phyloP scores from a whole-genome alignment of 164 flowering plant species.

The Vitis amurensis region DNA sequence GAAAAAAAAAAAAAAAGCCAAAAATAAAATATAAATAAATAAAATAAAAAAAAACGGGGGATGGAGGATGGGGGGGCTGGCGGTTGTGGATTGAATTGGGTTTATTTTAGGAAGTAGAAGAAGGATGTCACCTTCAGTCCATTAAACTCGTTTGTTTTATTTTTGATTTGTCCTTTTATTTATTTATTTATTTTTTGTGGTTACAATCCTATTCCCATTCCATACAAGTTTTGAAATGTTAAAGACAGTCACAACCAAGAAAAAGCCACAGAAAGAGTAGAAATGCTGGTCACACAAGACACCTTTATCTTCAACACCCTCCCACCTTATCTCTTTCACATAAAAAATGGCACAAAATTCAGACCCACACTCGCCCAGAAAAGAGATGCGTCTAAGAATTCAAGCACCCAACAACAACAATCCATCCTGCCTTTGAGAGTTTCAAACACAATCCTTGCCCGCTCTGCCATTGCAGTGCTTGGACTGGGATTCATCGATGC shows the following conservation, averaged over 20 bases:
- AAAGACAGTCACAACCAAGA: not conserved
- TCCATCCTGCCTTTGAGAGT: slow-evolving; percentile 30
- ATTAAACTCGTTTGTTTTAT: no score
- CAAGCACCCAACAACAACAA: slow-evolving; percentile 18
- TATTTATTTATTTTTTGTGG: not conserved
- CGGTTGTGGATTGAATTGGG: no score
- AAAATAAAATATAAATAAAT: no score
- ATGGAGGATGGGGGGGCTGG: no score
- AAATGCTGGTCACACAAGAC: slow-evolving; percentile 38
- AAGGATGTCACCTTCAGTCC: no score
- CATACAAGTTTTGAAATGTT: not conserved
- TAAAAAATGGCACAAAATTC: slow-evolving; percentile 24
- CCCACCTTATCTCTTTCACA: slow-evolving; percentile 16
- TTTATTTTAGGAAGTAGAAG: no score
- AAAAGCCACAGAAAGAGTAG: not conserved
- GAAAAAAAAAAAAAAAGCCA: no score
- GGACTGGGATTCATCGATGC: slow-evolving; percentile 86
- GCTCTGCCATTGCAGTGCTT: slow-evolving; percentile 53
- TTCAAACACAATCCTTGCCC: slow-evolving; percentile 42
- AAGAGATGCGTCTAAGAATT: slow-evolving; percentile 24
- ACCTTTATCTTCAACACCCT: slow-evolving; percentile 20
- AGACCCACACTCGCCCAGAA: slow-evolving; percentile 30
- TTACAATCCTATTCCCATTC: not conserved
- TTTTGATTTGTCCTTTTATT: not conserved
- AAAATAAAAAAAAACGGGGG: no score